phyloP scores from a whole-genome alignment of 805 yeast species.

The Candida easanensis region DNA sequence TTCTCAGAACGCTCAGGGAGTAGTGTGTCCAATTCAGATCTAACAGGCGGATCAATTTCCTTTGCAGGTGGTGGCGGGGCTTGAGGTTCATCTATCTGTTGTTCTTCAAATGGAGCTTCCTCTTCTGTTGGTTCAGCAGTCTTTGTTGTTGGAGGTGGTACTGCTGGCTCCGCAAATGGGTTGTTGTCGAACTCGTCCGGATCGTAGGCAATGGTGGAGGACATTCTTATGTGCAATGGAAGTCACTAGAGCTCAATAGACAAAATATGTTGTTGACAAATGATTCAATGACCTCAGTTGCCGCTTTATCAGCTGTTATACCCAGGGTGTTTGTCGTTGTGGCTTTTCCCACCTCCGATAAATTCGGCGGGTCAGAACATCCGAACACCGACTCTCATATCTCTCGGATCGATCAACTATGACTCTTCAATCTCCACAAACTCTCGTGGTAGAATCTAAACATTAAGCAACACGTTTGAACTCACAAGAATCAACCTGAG shows the following conservation, averaged over 20 bases:
- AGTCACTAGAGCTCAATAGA: too few relatives aligned
- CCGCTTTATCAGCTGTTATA: neutral
- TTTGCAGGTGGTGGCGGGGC: conserved; percentile 2
- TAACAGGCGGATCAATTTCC: conserved; percentile 6
- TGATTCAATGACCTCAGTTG: too few relatives aligned
- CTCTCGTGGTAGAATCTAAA: too few relatives aligned
- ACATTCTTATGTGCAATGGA: too few relatives aligned
- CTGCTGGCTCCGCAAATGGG: conserved; percentile 53
- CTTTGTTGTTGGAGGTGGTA: neutral
- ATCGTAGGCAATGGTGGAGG: conserved; percentile 43
- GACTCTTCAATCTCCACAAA: too few relatives aligned
- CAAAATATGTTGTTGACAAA: too few relatives aligned
- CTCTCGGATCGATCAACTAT: too few relatives aligned
- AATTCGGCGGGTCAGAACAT: neutral
- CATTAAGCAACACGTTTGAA: too few relatives aligned
- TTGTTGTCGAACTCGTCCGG: conserved; percentile 60
- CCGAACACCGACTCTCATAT: conserved; percentile 11
- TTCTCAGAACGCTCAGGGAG: conserved; percentile 27
- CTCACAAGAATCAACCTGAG: too few relatives aligned
- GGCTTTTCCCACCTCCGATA: conserved; percentile 1
- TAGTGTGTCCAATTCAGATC: neutral
- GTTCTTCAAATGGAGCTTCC: conserved; percentile 16
- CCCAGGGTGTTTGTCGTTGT: neutral
- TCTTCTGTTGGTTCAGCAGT: neutral
- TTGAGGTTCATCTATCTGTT: neutral